Evolutionary conservation across 2,329 filamentous ascomycete genomes (phyloP).

Genomic region (Colletotrichum eremochloae): DNA sequence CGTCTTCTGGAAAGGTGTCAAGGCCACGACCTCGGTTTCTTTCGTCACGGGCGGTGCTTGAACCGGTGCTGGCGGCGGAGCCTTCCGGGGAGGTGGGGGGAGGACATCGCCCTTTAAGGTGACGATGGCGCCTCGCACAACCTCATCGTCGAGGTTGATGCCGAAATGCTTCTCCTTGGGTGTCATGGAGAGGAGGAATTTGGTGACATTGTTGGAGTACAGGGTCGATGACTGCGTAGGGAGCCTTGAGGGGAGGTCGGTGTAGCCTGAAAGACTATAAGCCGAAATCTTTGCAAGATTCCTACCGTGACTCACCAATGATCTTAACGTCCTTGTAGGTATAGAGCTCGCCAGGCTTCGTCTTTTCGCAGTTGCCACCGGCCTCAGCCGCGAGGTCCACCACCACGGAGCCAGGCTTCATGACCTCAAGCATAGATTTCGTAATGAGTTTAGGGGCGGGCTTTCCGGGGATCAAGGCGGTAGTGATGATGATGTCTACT

Average conservation of each 20-base stretch:
- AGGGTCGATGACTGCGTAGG: constrained; percentile 91
- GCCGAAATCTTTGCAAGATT: constrained; percentile 13
- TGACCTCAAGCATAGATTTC: constrained; percentile 81
- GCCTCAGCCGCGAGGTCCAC: constrained; percentile 91
- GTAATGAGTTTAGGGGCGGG: constrained; percentile 88
- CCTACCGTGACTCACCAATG: constrained; percentile 70
- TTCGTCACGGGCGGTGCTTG: constrained; percentile 54
- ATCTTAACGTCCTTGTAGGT: constrained; percentile 84
- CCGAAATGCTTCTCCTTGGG: constrained; percentile 84
- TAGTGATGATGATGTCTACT: constrained; percentile 93
- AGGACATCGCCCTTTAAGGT: constrained; percentile 82
- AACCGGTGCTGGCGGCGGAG: constrained; percentile 65
- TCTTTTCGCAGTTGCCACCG: constrained; percentile 89
- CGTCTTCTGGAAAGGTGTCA: constrained; percentile 87
- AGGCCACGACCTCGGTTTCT: constrained; percentile 71
- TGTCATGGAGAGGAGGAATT: constrained; percentile 85
- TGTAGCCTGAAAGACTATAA: constrained; percentile 72
- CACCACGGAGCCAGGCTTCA: constrained; percentile 91
- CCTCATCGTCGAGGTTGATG: constrained; percentile 85
- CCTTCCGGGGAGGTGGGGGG: constrained; percentile 79
- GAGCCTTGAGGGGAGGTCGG: constrained; percentile 86
- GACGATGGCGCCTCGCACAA: constrained; percentile 87
- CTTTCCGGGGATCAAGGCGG: constrained; percentile 88
- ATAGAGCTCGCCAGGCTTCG: constrained; percentile 77
- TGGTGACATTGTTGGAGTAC: constrained; percentile 95